phyloP scores from a whole-genome alignment of 306 rosid genomes.

The Vigna radiata region DNA sequence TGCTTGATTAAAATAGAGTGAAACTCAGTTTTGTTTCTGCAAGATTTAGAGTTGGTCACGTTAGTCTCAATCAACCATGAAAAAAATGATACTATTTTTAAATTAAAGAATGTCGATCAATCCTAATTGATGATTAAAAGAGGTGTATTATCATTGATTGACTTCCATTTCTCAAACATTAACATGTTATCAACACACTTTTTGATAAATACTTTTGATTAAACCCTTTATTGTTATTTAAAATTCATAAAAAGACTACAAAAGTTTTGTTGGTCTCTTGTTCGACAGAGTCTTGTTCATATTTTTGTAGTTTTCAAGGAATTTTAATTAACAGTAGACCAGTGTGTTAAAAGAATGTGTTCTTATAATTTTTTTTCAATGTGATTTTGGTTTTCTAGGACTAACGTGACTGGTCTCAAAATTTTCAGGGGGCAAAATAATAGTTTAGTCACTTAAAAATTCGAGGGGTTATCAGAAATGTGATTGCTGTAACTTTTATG shows the following conservation, averaged over 20 bases:
- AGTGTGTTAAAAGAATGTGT: background rate
- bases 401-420: slow-evolving; percentile 16
- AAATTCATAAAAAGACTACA: background rate
- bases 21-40: slow-evolving; percentile 2
- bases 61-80: background rate
- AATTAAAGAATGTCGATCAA: background rate
- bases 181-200: background rate
- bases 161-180: background rate
- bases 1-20: slow-evolving; percentile 36
- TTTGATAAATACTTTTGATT: background rate
- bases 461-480: background rate
- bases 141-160: background rate
- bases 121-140: background rate
- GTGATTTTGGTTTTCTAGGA: background rate
- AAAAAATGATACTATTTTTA: background rate
- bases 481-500: background rate
- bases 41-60: slow-evolving; percentile 5
- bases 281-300: background rate
- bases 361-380: background rate
- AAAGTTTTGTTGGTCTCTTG: background rate
- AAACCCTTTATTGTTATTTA: background rate
- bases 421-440: slow-evolving; percentile 6
- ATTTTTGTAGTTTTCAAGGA: background rate
- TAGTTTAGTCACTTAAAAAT: background rate
- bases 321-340: background rate